Conservation (phyloP, 163 green algal species). For the Prototheca stagnorum region DNA sequence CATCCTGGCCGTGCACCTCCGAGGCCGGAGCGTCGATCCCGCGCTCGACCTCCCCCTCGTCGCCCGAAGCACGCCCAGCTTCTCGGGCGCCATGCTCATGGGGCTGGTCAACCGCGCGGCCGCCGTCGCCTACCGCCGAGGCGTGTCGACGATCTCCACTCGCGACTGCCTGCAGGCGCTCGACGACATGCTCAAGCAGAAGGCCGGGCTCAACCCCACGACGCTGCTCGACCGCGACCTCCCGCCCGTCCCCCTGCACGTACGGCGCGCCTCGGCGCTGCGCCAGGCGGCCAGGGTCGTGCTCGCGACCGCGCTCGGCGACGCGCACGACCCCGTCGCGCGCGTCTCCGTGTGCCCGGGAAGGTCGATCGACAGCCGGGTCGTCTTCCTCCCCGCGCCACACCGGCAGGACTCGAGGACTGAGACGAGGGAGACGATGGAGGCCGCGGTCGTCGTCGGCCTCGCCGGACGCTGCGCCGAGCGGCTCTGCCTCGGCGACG, state of each 20-base stretch:
- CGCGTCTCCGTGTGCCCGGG: conserved; percentile 26
- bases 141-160: conserved; percentile 27
- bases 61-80: conserved; percentile 65
- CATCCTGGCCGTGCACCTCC: conserved; percentile 80
- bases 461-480: conserved; percentile 51
- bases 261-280: conserved; percentile 49
- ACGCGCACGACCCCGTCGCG: conserved; percentile 63
- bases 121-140: conserved; percentile 53
- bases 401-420: conserved; percentile 46
- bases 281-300: conserved; percentile 67
- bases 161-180: conserved; percentile 43
- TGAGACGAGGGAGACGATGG: conserved; percentile 61
- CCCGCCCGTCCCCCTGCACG: conserved; percentile 29
- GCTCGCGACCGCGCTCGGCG: conserved; percentile 60
- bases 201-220: no score
- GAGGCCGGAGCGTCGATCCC: conserved; percentile 56
- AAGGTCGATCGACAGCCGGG: conserved; percentile 29
- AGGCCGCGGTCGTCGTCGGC: conserved; percentile 52
- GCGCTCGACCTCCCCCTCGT: conserved; percentile 65
- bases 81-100: conserved; percentile 85
- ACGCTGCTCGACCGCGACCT: no score
- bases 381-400: conserved; percentile 53
- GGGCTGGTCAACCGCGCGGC: conserved; percentile 76
- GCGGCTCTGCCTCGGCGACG: conserved; percentile 64
- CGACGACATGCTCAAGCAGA: conserved; percentile 9